Conservation (phyloP, 257 asterid species). For the Cinchona pubescens region DNA sequence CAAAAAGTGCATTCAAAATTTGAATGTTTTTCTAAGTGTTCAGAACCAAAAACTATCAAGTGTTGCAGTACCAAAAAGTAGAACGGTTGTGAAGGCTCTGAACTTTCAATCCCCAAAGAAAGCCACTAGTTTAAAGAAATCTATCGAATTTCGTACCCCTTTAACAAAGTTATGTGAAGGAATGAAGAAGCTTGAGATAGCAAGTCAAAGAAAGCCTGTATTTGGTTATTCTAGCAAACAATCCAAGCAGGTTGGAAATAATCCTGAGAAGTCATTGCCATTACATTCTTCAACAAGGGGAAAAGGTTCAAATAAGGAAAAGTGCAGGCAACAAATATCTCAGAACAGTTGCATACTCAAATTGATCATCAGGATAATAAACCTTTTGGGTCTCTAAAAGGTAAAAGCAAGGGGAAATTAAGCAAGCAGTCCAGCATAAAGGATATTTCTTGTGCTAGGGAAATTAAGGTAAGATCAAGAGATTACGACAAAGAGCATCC, state of each 20-base stretch:
- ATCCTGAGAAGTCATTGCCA: slow-evolving; percentile 15
- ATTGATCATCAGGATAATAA: slow-evolving; percentile 17
- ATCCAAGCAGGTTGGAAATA: slow-evolving; percentile 26
- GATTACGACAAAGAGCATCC: slow-evolving; percentile 12
- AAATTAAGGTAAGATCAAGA: slow-evolving; percentile 10
- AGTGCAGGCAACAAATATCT: slow-evolving; percentile 26
- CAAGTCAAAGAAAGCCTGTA: slow-evolving; percentile 52
- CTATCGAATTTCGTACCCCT: slow-evolving; percentile 56
- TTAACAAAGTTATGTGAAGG: slow-evolving; percentile 57
- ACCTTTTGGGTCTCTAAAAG: slow-evolving; percentile 18
- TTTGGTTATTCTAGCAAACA: slow-evolving; percentile 38
- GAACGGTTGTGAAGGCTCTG: slow-evolving; percentile 61
- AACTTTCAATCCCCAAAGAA: slow-evolving; percentile 72
- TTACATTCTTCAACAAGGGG: slow-evolving; percentile 23
- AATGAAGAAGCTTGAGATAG: slow-evolving; percentile 66
- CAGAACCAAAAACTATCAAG: slow-evolving; percentile 48
- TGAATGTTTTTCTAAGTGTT: slow-evolving; percentile 62
- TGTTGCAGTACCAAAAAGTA: slow-evolving; percentile 38
- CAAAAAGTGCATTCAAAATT: slow-evolving; percentile 42
- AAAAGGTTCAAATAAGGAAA: slow-evolving; percentile 31
- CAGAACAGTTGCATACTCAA: slow-evolving; percentile 21
- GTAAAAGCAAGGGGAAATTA: slow-evolving; percentile 21
- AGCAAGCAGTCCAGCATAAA: slow-evolving; percentile 14
- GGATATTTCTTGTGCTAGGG: slow-evolving; percentile 4
- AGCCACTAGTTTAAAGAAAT: slow-evolving; percentile 45